Evolutionary conservation across 2,329 filamentous ascomycete species (phyloP).

Genomic region (Epicoccum nigrum): DNA sequence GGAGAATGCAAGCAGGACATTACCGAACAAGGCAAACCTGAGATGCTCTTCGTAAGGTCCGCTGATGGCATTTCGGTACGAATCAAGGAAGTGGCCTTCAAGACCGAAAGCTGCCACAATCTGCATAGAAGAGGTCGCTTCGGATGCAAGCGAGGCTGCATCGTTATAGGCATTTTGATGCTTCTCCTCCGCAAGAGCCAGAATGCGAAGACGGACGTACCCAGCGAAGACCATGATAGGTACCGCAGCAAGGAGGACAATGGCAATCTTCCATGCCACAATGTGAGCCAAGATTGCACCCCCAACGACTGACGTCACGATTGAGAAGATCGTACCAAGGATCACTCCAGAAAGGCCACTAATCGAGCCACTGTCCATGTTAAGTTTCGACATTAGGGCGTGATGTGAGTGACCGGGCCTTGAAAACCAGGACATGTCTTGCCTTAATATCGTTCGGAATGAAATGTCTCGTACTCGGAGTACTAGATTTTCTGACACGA

Average conservation of each 20-base stretch:
- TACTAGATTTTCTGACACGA: slow-evolving; percentile 55
- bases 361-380: slow-evolving; percentile 56
- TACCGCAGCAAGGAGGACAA: slow-evolving; percentile 57
- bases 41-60: slow-evolving; percentile 50
- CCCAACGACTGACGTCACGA: slow-evolving; percentile 54
- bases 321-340: slow-evolving; percentile 57
- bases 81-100: slow-evolving; percentile 47
- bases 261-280: slow-evolving; percentile 59
- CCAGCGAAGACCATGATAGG: slow-evolving; percentile 56
- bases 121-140: slow-evolving; percentile 70
- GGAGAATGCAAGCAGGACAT: slow-evolving; percentile 53
- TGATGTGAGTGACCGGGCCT: slow-evolving; percentile 52
- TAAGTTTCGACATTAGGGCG: slow-evolving; percentile 54
- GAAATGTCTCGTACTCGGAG: slow-evolving; percentile 53
- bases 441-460: slow-evolving; percentile 60
- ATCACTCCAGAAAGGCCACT: slow-evolving; percentile 57
- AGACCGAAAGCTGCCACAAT: slow-evolving; percentile 58
- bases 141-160: slow-evolving; percentile 68
- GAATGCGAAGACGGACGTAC: slow-evolving; percentile 54
- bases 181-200: slow-evolving; percentile 65
- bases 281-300: slow-evolving; percentile 56
- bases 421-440: slow-evolving; percentile 61
- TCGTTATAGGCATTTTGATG: slow-evolving; percentile 69
- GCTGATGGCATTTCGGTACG: slow-evolving; percentile 48
- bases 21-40: slow-evolving; percentile 49